These are phyloP conservation scores for Neostapfia colusana DNA, from an alignment of 176 grass and related monocot species.

Conservation along the genomic window DNA sequence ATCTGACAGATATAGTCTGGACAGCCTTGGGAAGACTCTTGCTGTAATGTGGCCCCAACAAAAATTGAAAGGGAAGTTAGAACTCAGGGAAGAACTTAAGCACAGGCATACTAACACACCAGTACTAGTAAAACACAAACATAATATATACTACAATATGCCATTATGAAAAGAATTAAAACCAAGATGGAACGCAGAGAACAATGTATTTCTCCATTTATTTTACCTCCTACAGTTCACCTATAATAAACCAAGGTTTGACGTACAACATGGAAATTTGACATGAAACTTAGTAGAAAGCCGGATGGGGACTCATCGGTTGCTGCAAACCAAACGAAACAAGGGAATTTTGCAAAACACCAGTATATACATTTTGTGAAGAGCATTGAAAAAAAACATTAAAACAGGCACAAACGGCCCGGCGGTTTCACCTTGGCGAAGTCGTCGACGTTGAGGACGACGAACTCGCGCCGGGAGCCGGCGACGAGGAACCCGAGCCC, in stretches of 20 bases:
- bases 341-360: neutral
- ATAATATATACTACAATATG: neutral
- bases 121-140: neutral
- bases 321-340: neutral
- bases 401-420: neutral
- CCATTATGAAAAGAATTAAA: neutral
- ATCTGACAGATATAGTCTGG: conserved; percentile 40
- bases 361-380: neutral
- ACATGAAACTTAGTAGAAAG: neutral
- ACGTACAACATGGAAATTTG: neutral
- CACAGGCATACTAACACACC: neutral
- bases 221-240: neutral
- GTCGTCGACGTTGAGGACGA: conserved; percentile 39
- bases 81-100: neutral
- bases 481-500: conserved; percentile 40
- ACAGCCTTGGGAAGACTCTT: conserved; percentile 37
- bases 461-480: conserved; percentile 37
- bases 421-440: conserved; percentile 28
- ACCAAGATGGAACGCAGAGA: neutral
- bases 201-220: neutral
- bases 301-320: neutral
- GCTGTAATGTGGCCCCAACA: neutral
- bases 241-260: neutral
- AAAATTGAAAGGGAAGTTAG: neutral
- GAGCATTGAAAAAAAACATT: neutral